A percentile compares a stretch with the other conserved stretches of the same genome.
These are phyloP conservation scores for Aspergillus affinis DNA, from an alignment of 495 filamentous ascomycete genomes.

Conservation along the genomic window DNA sequence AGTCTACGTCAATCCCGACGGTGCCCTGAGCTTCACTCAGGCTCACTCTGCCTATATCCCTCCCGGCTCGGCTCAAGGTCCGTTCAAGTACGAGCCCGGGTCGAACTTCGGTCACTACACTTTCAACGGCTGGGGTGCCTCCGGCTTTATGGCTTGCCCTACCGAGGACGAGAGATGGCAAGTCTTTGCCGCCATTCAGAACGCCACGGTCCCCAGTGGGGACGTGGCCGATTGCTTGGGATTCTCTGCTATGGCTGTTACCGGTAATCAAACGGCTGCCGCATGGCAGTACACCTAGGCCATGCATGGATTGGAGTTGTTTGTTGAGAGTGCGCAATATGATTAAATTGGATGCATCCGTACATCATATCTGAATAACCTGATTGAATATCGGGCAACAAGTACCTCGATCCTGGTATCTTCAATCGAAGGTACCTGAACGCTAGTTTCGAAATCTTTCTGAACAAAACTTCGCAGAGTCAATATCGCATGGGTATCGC, in stretches of 20 bases:
- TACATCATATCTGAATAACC: not conserved
- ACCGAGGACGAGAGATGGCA: conserved; percentile 39
- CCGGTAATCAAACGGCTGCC: conserved; percentile 24
- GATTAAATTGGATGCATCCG: not conserved
- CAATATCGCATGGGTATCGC: conserved; percentile 10
- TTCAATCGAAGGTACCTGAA: too few relatives aligned
- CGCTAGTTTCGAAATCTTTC: not conserved
- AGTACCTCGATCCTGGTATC: too few relatives aligned
- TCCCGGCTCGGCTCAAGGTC: conserved; percentile 45
- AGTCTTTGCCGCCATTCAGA: conserved; percentile 41
- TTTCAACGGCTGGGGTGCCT: conserved; percentile 33
- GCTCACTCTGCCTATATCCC: conserved; percentile 61
- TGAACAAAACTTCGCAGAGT: not conserved
- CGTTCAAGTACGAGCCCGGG: conserved; percentile 39
- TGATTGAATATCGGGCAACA: not conserved
- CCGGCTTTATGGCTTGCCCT: conserved; percentile 48
- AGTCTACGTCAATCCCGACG: conserved; percentile 57
- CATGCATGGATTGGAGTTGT: not conserved
- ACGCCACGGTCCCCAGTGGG: conserved; percentile 41
- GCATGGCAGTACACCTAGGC: conserved; percentile 46
- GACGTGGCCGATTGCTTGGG: conserved; percentile 40
- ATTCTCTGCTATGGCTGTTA: conserved; percentile 36
- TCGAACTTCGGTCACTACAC: conserved; percentile 28
- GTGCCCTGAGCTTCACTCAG: conserved; percentile 58
- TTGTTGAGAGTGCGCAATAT: not conserved